A percentile compares a stretch with the other conserved stretches of the same genome.
These are phyloP conservation scores for Alternaria ethzedia DNA, from an alignment of 2,329 filamentous ascomycete species.

Conservation along the genomic window DNA sequence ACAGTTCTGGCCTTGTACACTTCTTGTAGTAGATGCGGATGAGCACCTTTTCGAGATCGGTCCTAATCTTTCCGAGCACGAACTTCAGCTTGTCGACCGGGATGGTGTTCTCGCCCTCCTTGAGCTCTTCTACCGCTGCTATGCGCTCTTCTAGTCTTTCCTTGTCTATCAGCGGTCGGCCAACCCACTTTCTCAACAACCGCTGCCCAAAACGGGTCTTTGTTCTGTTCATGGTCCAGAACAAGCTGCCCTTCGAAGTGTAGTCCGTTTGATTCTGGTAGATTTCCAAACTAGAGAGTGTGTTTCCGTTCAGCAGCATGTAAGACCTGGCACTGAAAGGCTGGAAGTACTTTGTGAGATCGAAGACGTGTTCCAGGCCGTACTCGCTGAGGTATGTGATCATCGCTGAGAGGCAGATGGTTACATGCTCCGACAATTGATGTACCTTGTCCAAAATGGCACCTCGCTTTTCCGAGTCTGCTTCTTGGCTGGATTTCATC, in stretches of 20 bases:
- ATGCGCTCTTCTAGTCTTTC: constrained; percentile 77
- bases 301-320: constrained; percentile 96
- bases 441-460: constrained; percentile 85
- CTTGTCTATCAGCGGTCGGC: constrained; percentile 82
- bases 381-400: constrained; percentile 92
- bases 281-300: constrained; percentile 89
- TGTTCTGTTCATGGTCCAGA: constrained; percentile 95
- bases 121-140: constrained; percentile 84
- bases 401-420: constrained; percentile 93
- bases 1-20: constrained; percentile 86
- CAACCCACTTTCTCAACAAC: constrained; percentile 92
- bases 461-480: constrained; percentile 47
- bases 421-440: constrained; percentile 82
- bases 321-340: constrained; percentile 93
- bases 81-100: constrained; percentile 76
- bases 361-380: constrained; percentile 91
- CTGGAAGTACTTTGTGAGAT: constrained; percentile 95
- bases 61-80: constrained; percentile 73
- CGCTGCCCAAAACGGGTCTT: constrained; percentile 87
- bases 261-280: constrained; percentile 95
- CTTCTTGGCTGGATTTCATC: constrained; percentile 61
- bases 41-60: constrained; percentile 88
- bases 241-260: constrained; percentile 82
- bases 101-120: constrained; percentile 68
- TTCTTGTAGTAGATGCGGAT: constrained; percentile 98